Conservation (phyloP, 352 stramenopile genomes). For the Phytophthora fragariaefolia region DNA sequence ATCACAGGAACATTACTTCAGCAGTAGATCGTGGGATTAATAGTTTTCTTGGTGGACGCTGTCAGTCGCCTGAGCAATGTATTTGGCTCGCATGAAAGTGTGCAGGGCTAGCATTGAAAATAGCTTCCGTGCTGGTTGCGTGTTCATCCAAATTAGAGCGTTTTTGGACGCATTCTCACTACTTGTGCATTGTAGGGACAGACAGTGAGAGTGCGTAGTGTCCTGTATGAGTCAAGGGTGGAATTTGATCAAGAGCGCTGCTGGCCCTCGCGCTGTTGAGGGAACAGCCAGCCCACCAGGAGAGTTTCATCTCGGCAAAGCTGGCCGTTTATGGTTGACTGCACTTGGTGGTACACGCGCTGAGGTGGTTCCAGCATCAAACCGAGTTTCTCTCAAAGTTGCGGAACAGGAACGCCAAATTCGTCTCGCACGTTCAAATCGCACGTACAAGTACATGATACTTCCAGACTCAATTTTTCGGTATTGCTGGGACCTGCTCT, state of each 20-base stretch:
- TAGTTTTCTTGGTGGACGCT: not conserved
- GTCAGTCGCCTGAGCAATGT: not conserved
- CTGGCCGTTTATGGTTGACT: constrained; percentile 23
- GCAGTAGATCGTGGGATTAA: not conserved
- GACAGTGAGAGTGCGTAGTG: not conserved
- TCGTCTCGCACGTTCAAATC: constrained; percentile 37
- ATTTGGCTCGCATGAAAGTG: no score
- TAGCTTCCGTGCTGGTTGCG: constrained; percentile 14
- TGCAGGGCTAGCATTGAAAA: constrained; percentile 23
- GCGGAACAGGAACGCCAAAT: constrained; percentile 55
- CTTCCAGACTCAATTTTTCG: constrained; percentile 48
- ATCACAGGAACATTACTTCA: no score
- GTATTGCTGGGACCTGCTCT: constrained; percentile 61
- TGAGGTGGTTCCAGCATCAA: constrained; percentile 59
- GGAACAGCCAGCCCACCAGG: not conserved
- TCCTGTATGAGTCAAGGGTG: constrained; percentile 29
- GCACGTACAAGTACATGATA: constrained; percentile 56
- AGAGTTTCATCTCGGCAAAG: constrained; percentile 20
- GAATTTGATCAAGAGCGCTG: constrained; percentile 20
- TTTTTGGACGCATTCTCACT: constrained; percentile 16
- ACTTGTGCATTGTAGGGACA: constrained; percentile 7
- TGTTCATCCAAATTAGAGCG: constrained; percentile 6
- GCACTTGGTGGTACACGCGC: constrained; percentile 29
- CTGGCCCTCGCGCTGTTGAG: constrained; percentile 4
- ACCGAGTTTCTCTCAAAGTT: constrained; percentile 64